Base-by-base conservation (phyloP, 257 asterid species). In the Asclepias syriaca region DNA sequence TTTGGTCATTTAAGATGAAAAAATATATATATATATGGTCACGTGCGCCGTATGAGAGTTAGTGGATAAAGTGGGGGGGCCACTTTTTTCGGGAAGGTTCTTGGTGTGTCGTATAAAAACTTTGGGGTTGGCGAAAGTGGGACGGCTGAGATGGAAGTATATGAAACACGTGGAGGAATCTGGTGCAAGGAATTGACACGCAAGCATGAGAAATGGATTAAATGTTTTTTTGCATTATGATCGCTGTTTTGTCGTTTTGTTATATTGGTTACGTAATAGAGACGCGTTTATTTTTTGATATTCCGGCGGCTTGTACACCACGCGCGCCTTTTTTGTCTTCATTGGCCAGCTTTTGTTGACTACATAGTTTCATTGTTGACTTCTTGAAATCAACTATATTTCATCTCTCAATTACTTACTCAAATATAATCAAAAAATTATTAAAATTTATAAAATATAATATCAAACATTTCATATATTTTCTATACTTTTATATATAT, bases 11-110 rank as follows among this genome's bases (percentile, higher is more conserved):
- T 39, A 1, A 15, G 27, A 57, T 70, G 16, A 18, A 24, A 24
- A 24, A 24, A 21, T 60, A 19, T 19, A 24, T 34, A 2, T 34
- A 29, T 29, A 29, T 48, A 18, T 29, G 2, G 73, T n/a, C 74
- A 77, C 72, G 63, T 22, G 79, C 72, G 46, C 24, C 75, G 54
- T 69, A 64, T 68, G 84, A 61, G 69, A 53, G 50, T 57, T 63
- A 68, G 74, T 83, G 86, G 87, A 86, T 85, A 86, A 83, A 83
- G 71, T 50, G 77, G 19, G 81, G 77, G 92, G 75, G 60, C 87
- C 84, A 51, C 19, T 15, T 29, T 29, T 29, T 54, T 78, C 86
- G 79, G 69, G 82, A 89, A 80, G 84, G 80, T 87, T 81, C 84
- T 3, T 14, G 54, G 70, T 43, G 53, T 21, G 45, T 65, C 51